Percentiles rank a stretch among this genome's conserved stretches.
phyloP scores from a whole-genome alignment of 2,329 filamentous ascomycete genomes.

The Zalaria sp. region DNA sequence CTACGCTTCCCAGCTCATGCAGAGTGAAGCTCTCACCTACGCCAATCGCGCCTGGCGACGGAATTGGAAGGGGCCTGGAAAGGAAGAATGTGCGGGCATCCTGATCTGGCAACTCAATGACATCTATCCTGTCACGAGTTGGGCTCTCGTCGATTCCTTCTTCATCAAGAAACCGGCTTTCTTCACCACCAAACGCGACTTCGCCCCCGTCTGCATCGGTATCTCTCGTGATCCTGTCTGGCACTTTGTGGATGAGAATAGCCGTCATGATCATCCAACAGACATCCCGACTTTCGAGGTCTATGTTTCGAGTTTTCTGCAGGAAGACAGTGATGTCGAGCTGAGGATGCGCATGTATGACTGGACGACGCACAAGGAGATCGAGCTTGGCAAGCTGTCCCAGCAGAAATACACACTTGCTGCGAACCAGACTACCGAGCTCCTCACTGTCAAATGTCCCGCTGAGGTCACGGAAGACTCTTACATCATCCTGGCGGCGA shows the following conservation, averaged over 20 bases:
- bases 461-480: slow-evolving; percentile 1
- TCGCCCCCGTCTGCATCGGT: neutral
- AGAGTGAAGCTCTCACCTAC: slow-evolving; percentile 10
- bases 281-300: no score
- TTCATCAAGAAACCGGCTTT: neutral
- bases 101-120: neutral
- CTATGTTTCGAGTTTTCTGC: no score
- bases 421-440: no score
- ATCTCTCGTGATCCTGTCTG: neutral
- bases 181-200: neutral
- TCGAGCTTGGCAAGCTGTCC: no score
- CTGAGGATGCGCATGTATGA: no score
- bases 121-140: neutral
- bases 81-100: neutral
- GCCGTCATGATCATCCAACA: no score
- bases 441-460: slow-evolving; percentile 1
- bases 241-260: no score
- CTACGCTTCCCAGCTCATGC: slow-evolving; percentile 15
- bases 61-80: neutral
- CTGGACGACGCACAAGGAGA: no score
- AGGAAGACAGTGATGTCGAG: no score
- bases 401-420: no score
- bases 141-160: neutral
- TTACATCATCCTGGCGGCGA: no score
- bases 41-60: neutral